phyloP scores from a whole-genome alignment of 306 rosid species.

The Adenanthera pavonina region DNA sequence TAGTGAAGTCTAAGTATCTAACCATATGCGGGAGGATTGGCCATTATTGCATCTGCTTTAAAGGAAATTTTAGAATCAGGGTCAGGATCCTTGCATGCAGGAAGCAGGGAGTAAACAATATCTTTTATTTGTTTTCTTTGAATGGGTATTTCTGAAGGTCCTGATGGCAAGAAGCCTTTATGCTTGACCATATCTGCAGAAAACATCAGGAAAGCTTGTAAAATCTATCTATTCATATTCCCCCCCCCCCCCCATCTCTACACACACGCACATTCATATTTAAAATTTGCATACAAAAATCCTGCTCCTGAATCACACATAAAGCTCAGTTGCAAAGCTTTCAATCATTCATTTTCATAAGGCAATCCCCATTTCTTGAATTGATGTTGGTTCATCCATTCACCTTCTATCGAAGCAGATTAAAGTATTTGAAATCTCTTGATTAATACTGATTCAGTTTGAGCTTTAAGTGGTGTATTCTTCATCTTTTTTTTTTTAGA shows the following conservation, averaged over 20 bases:
- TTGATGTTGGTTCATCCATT: conserved; percentile 6
- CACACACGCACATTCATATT: neutral
- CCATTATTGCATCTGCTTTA: conserved; percentile 82
- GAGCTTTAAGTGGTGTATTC: neutral
- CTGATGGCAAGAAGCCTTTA: conserved; percentile 96
- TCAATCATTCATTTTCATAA: neutral
- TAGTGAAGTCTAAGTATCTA: conserved; percentile 45
- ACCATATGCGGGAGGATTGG: conserved; percentile 98
- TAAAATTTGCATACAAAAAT: neutral
- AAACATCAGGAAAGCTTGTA: conserved; percentile 22
- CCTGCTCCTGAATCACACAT: neutral
- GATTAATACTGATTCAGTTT: conserved; percentile 4
- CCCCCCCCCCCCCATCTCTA: neutral
- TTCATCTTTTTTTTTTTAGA: neutral
- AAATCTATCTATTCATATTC: neutral
- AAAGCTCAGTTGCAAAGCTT: neutral
- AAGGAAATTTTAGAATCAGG: conserved; percentile 68
- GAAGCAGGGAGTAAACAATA: conserved; percentile 72
- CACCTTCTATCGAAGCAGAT: neutral
- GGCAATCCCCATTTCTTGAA: conserved; percentile 25
- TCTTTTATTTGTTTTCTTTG: conserved; percentile 82
- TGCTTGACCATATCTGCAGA: conserved; percentile 95
- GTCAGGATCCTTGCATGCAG: conserved; percentile 80
- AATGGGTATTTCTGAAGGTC: conserved; percentile 83
- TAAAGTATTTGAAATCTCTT: conserved; percentile 14